phyloP scores from a whole-genome alignment of 495 filamentous ascomycete genomes.

The Elaphomyces granulatus region DNA sequence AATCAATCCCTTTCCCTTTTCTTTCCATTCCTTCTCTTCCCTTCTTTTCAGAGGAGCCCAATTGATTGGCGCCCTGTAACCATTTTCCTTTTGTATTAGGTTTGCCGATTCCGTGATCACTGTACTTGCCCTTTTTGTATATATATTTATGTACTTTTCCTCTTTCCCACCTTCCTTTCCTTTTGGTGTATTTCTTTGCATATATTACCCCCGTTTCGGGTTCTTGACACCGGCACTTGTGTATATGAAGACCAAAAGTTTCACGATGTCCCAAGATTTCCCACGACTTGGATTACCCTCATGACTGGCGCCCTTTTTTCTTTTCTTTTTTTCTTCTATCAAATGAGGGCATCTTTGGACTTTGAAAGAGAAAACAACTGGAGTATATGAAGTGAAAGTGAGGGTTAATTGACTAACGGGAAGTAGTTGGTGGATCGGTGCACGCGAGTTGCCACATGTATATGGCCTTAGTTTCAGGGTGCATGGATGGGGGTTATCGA shows the following conservation, averaged over 20 bases:
- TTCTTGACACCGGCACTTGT: slow-evolving; percentile 12
- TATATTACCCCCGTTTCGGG: slow-evolving; percentile 26
- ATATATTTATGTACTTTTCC: too few relatives aligned
- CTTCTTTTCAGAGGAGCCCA: slow-evolving; percentile 3
- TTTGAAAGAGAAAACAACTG: too few relatives aligned
- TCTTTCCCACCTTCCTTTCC: slow-evolving; percentile 10
- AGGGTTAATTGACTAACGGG: slow-evolving; percentile 14
- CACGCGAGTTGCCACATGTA: slow-evolving; percentile 12
- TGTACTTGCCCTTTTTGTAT: too few relatives aligned
- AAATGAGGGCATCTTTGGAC: too few relatives aligned
- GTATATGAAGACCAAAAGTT: slow-evolving; percentile 1
- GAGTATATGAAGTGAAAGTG: slow-evolving; percentile 16
- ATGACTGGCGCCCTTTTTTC: slow-evolving; percentile 35
- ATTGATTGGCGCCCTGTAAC: too few relatives aligned
- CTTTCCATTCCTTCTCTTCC: background rate
- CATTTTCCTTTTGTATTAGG: slow-evolving; percentile 23
- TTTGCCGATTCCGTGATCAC: too few relatives aligned
- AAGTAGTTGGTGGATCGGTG: slow-evolving; percentile 14
- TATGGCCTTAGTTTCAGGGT: slow-evolving; percentile 15
- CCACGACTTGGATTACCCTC: slow-evolving; percentile 23
- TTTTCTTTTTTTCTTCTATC: slow-evolving; percentile 21
- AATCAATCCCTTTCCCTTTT: slow-evolving; percentile 11
- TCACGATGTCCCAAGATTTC: slow-evolving; percentile 22
- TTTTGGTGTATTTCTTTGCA: slow-evolving; percentile 22
- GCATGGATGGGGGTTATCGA: slow-evolving; percentile 14